A percentile compares a stretch with the other conserved stretches of the same genome.
These are phyloP conservation scores for Geotrichum ghanense DNA, from an alignment of 805 yeast species.

Conservation along the genomic window DNA sequence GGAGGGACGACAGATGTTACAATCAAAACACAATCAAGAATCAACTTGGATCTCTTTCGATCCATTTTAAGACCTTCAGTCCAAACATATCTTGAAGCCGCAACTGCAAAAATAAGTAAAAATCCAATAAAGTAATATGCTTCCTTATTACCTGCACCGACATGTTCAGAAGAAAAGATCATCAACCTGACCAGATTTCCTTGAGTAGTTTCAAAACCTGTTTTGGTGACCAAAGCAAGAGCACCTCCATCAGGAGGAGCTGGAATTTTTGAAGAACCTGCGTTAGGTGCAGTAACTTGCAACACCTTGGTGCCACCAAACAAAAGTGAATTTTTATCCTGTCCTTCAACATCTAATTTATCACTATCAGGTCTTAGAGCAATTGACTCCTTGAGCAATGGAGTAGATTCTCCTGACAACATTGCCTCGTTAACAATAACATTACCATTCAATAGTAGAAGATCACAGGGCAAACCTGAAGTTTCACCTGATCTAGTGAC, in stretches of 20 bases:
- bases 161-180: constrained; percentile 95
- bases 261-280: constrained; percentile 29
- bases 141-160: constrained; percentile 90
- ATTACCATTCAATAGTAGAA: constrained; percentile 75
- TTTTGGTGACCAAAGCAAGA: constrained; percentile 75
- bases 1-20: constrained; percentile 98
- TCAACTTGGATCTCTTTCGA: constrained; percentile 84
- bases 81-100: constrained; percentile 98
- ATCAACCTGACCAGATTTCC: constrained; percentile 95
- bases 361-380: constrained; percentile 70
- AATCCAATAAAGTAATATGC: constrained; percentile 87
- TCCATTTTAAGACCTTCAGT: constrained; percentile 94
- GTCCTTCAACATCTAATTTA: constrained; percentile 57
- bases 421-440: constrained; percentile 97
- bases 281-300: constrained; percentile 69
- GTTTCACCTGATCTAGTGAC: constrained; percentile 83
- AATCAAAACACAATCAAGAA: constrained; percentile 90
- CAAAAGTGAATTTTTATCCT: constrained; percentile 78
- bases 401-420: constrained; percentile 98
- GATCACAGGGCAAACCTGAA: constrained; percentile 87
- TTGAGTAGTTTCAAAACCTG: constrained; percentile 98
- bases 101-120: constrained; percentile 79
- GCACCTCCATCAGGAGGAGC: constrained; percentile 88
- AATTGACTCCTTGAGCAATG: constrained; percentile 84
- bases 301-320: constrained; percentile 96